Percentiles rank a stretch among this genome's conserved stretches.
Conservation (phyloP, 2,329 filamentous ascomycete genomes). For the Cercospora janseana region DNA sequence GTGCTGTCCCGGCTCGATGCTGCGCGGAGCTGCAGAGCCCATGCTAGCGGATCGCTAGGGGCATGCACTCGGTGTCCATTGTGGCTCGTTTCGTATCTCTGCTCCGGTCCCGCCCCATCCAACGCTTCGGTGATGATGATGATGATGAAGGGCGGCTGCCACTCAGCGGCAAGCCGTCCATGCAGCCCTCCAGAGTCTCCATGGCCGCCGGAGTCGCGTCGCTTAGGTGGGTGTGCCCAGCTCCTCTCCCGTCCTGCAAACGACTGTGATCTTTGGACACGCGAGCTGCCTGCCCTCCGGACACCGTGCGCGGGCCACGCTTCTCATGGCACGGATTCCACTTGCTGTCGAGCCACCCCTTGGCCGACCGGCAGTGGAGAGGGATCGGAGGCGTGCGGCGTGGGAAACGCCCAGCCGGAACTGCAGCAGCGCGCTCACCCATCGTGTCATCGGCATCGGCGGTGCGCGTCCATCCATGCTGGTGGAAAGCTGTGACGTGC, state of each 20-base stretch:
- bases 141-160: background rate
- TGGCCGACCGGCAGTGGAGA: background rate
- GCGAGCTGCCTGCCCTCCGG: background rate
- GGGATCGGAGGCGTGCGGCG: slow-evolving; percentile 6
- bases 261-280: slow-evolving; percentile 8
- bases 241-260: slow-evolving; percentile 1
- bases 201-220: background rate
- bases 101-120: slow-evolving; percentile 20
- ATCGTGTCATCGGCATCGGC: slow-evolving; percentile 3
- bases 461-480: background rate
- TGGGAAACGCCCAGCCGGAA: slow-evolving; percentile 1
- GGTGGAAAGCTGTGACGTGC: slow-evolving; percentile 22
- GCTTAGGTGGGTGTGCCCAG: background rate
- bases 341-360: background rate
- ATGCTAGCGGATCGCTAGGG: background rate
- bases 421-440: background rate
- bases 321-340: background rate
- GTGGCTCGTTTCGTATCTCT: slow-evolving; percentile 27
- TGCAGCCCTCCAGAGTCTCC: background rate
- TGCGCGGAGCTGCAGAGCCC: slow-evolving; percentile 10
- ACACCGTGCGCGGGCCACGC: background rate
- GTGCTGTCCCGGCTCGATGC: slow-evolving; percentile 8
- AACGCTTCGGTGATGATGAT: background rate
- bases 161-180: background rate
- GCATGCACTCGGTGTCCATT: slow-evolving; percentile 10